A percentile compares a stretch with the other conserved stretches of the same genome.
Conservation (phyloP, 148 eudicot genomes). For the Nepenthes gracilis region DNA sequence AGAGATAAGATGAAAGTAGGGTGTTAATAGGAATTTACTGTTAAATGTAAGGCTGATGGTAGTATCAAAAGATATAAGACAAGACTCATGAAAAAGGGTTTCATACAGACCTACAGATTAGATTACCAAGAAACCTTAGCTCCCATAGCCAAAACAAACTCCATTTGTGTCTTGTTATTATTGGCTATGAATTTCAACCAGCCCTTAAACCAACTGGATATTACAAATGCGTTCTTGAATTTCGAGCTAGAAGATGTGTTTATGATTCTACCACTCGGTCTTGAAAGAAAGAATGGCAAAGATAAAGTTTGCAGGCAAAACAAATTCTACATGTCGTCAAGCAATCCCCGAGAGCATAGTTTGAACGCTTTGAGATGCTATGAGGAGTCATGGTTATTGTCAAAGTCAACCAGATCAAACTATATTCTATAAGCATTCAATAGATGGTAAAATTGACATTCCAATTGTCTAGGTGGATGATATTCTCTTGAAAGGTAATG, state of each 20-base stretch:
- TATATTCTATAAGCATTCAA: constrained; percentile 1
- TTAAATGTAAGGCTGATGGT: no score
- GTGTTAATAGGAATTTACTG: background rate
- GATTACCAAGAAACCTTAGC: background rate
- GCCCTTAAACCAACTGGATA: constrained; percentile 2
- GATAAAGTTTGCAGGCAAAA: background rate
- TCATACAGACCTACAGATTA: background rate
- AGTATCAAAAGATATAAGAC: no score
- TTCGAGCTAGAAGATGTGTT: constrained; percentile 3
- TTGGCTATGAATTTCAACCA: background rate
- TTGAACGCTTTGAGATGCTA: background rate
- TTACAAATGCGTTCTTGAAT: constrained; percentile 1
- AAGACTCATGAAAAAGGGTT: background rate
- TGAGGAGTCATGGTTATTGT: background rate
- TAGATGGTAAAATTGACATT: background rate
- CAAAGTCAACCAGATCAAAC: background rate
- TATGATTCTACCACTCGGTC: background rate
- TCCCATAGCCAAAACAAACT: constrained; percentile 2
- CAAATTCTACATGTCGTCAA: background rate
- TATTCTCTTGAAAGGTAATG: constrained; percentile 1
- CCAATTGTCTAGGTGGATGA: constrained; percentile 4
- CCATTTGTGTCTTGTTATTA: background rate
- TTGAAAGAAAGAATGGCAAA: background rate
- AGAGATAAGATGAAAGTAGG: background rate
- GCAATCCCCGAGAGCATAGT: constrained; percentile 5